These are phyloP conservation scores for Aspergillus eucalypticola DNA, from an alignment of 2,329 filamentous ascomycete species.

Conservation along the genomic window DNA sequence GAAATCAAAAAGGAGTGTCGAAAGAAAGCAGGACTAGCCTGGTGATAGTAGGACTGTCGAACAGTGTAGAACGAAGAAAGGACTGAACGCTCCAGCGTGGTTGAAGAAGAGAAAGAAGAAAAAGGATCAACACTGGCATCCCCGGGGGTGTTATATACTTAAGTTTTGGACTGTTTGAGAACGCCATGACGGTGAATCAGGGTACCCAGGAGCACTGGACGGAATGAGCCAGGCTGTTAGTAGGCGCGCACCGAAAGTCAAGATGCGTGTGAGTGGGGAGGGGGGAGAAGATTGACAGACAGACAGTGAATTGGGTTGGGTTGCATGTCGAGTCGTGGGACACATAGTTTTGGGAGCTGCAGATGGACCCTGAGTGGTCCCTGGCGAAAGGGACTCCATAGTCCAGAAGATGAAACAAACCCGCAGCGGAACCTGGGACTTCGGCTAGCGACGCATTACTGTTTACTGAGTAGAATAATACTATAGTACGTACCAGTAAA, in stretches of 20 bases:
- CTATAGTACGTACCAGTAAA: too few relatives aligned
- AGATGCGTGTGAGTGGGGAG: neutral
- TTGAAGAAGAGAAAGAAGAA: slow-evolving; percentile 13
- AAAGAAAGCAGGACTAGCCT: slow-evolving; percentile 41
- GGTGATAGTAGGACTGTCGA: slow-evolving; percentile 26
- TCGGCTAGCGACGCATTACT: neutral
- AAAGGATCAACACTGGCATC: slow-evolving; percentile 16
- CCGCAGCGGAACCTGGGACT: neutral
- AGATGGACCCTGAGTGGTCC: neutral
- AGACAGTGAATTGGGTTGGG: neutral
- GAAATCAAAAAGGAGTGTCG: slow-evolving; percentile 20
- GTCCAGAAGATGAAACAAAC: neutral
- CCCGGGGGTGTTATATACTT: slow-evolving; percentile 22
- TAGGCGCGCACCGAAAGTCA: neutral
- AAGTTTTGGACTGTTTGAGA: neutral
- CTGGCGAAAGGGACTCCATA: neutral
- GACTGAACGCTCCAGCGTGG: slow-evolving; percentile 28
- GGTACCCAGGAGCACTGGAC: neutral
- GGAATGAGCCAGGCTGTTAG: neutral
- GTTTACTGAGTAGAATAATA: neutral
- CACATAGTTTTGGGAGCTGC: neutral
- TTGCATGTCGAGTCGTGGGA: neutral
- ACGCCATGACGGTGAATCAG: neutral
- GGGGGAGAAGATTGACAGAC: neutral
- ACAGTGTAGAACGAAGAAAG: slow-evolving; percentile 23